phyloP scores from a whole-genome alignment of 768 basidiomycete species.

The Trichaptum fuscoviolaceum region DNA sequence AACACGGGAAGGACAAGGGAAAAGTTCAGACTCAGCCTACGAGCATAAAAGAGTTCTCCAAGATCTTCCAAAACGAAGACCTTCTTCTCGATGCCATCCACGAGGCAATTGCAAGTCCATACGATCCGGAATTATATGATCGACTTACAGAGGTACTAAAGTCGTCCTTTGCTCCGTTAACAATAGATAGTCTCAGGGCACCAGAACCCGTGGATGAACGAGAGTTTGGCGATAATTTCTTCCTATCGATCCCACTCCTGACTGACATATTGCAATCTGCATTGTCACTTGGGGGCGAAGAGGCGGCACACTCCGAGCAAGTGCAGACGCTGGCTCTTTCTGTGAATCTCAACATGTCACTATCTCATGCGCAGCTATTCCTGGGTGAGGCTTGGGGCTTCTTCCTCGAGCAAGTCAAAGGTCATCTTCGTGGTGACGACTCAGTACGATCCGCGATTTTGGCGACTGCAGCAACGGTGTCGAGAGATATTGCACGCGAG shows the following conservation, averaged over 20 bases:
- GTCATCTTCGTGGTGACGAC: conserved; percentile 59
- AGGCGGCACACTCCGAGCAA: conserved; percentile 38
- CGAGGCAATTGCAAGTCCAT: conserved; percentile 66
- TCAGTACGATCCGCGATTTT: conserved; percentile 51
- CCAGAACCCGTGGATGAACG: conserved; percentile 62
- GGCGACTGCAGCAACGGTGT: conserved; percentile 55
- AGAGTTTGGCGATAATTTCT: conserved; percentile 75
- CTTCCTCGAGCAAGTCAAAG: conserved; percentile 57
- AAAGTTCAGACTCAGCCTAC: conserved; percentile 36
- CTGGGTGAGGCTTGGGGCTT: conserved; percentile 76
- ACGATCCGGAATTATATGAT: conserved; percentile 70
- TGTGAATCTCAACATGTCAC: conserved; percentile 84
- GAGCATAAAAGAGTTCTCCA: conserved; percentile 56
- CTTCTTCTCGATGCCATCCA: conserved; percentile 59
- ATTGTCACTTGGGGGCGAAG: conserved; percentile 28
- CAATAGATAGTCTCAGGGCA: conserved; percentile 57
- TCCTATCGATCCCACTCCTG: conserved; percentile 60
- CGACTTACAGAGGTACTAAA: conserved; percentile 45
- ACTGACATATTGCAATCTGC: conserved; percentile 50
- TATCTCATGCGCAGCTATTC: conserved; percentile 72
- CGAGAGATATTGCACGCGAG: conserved; percentile 63
- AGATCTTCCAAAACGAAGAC: conserved; percentile 55
- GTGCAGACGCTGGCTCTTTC: conserved; percentile 58
- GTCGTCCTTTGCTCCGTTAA: conserved; percentile 51
- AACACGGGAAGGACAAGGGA: conserved; percentile 26